phyloP scores from a whole-genome alignment of 1,284 basidiomycete species.

The Hypsizygus ulmarius region DNA sequence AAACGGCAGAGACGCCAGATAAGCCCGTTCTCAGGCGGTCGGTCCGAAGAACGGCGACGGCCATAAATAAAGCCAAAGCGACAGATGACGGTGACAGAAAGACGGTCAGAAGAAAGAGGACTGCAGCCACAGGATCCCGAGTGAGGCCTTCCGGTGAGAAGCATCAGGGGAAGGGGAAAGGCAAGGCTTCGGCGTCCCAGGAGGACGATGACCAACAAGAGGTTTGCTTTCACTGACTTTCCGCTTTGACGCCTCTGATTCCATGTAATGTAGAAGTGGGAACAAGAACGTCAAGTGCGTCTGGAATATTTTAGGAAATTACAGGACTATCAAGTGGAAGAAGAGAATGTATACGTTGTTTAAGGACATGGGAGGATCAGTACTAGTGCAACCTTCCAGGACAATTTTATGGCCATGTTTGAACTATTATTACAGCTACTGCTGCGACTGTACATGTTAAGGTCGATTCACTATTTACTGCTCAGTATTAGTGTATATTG shows the following conservation, averaged over 20 bases:
- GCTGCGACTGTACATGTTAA: no score
- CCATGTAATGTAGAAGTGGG: conserved; percentile 34
- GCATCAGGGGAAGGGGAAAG: conserved; percentile 14
- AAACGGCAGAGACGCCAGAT: neutral
- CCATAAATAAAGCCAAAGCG: neutral
- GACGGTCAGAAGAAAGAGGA: neutral
- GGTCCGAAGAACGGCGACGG: neutral
- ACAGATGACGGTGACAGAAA: neutral
- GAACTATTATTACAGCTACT: no score
- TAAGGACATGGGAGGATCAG: conserved; percentile 28
- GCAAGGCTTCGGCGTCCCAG: conserved; percentile 9
- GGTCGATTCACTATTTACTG: no score
- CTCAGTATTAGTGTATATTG: no score
- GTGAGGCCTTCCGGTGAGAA: conserved; percentile 4
- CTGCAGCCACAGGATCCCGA: neutral
- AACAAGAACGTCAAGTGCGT: conserved; percentile 48
- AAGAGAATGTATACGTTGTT: conserved; percentile 60
- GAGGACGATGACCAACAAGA: conserved; percentile 18
- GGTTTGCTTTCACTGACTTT: conserved; percentile 21
- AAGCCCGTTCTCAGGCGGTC: neutral
- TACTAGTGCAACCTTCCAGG: neutral
- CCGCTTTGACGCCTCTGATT: conserved; percentile 1
- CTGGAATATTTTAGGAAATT: conserved; percentile 55
- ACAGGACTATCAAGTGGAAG: conserved; percentile 50
- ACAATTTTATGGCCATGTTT: no score